phyloP scores from a whole-genome alignment of 306 rosid species.

The Purshia tridentata region DNA sequence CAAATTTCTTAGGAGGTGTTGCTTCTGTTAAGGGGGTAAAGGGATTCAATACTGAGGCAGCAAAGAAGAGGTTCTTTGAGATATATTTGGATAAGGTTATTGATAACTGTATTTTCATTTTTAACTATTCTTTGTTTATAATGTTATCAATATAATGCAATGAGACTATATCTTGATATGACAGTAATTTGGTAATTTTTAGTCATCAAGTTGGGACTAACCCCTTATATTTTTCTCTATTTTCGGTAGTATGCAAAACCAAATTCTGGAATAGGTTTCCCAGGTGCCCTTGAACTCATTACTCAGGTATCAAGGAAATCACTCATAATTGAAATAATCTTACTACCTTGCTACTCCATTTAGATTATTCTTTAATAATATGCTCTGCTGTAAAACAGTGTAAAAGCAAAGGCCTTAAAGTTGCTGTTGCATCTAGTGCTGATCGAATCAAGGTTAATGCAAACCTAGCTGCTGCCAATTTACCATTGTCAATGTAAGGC shows the following conservation, averaged over 20 bases:
- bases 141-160: background rate
- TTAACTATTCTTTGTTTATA: background rate
- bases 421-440: slow-evolving; percentile 99
- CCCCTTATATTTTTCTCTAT: slow-evolving; percentile 19
- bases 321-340: slow-evolving; percentile 15
- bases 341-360: slow-evolving; percentile 27
- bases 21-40: slow-evolving; percentile 80
- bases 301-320: slow-evolving; percentile 56
- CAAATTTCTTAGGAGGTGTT: slow-evolving; percentile 93
- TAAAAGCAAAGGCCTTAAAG: slow-evolving; percentile 88
- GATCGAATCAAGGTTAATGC: slow-evolving; percentile 97
- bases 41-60: slow-evolving; percentile 70
- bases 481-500: slow-evolving; percentile 82
- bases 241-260: slow-evolving; percentile 89
- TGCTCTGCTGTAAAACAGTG: slow-evolving; percentile 51
- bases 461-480: slow-evolving; percentile 85
- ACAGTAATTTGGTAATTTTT: background rate
- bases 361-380: slow-evolving; percentile 26
- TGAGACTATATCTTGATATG: background rate
- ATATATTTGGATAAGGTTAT: slow-evolving; percentile 85
- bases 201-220: background rate
- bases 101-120: background rate
- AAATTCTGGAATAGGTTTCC: slow-evolving; percentile 91
- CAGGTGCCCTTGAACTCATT: slow-evolving; percentile 90
- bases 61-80: slow-evolving; percentile 87